These are phyloP conservation scores for Euphorbia celastroides DNA, from an alignment of 441 rosid species.

Conservation along the genomic window DNA sequence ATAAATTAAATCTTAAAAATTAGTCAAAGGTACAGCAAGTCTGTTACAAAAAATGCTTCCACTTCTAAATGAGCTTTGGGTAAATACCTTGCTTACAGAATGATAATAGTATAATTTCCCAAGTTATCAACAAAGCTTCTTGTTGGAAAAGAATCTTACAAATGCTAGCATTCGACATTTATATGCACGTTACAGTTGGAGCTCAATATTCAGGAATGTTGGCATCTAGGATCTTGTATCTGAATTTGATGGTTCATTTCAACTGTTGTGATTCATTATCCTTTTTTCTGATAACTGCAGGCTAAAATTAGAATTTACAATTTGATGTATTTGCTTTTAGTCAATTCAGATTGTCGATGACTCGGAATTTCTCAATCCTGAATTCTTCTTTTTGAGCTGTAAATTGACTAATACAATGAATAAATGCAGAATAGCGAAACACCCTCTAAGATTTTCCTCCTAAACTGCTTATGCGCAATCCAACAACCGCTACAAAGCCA, in stretches of 20 bases:
- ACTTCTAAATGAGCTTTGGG: not conserved
- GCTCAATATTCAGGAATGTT: not conserved
- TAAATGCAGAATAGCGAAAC: slow-evolving; percentile 65
- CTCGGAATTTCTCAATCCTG: not conserved
- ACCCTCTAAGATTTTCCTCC: slow-evolving; percentile 85
- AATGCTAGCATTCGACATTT: not conserved
- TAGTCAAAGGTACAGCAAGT: not conserved
- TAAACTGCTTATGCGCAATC: slow-evolving; percentile 85
- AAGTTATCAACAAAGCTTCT: not conserved
- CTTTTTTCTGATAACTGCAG: not conserved
- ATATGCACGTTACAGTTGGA: not conserved
- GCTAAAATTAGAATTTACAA: not conserved
- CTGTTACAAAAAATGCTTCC: not conserved
- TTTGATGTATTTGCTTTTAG: not conserved
- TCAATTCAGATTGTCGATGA: not conserved
- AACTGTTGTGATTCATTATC: not conserved
- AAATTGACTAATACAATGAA: slow-evolving; percentile 5
- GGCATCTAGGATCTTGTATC: not conserved
- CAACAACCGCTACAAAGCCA: slow-evolving; percentile 75
- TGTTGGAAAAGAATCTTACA: not conserved
- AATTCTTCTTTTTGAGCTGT: not conserved
- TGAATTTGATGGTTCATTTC: not conserved
- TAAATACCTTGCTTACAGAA: not conserved
- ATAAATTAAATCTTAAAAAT: not conserved
- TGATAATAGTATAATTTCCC: not conserved